These are phyloP conservation scores for Gnaphalium uliginosum DNA, from an alignment of 129 eudicot species.

Conservation along the genomic window DNA sequence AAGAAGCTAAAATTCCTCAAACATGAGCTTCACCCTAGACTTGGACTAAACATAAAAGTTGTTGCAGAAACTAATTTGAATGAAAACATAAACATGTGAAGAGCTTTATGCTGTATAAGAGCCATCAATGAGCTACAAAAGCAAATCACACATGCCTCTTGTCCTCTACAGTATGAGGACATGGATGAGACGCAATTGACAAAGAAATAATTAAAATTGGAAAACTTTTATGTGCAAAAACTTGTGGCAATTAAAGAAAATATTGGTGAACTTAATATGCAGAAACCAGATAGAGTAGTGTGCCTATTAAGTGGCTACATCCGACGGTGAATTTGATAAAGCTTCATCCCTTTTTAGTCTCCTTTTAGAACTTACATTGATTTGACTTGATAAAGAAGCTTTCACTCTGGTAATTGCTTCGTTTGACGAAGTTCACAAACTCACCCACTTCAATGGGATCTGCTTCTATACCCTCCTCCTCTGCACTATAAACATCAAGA, in stretches of 20 bases:
- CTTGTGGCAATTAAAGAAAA: background rate
- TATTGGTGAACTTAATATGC: background rate
- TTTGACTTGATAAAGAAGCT: slow-evolving; percentile 75
- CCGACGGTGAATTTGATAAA: background rate
- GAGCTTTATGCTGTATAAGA: background rate
- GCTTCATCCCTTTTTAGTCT: slow-evolving; percentile 8
- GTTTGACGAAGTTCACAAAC: slow-evolving; percentile 67
- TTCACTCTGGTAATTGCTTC: slow-evolving; percentile 74
- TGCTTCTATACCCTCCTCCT: slow-evolving; percentile 82
- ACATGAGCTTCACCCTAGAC: background rate
- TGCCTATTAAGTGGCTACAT: background rate
- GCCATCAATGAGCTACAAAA: background rate
- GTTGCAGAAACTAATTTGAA: slow-evolving; percentile 11
- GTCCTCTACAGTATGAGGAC: background rate
- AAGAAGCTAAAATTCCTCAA: background rate
- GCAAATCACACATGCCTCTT: background rate
- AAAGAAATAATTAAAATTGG: too few relatives aligned
- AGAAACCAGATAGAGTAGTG: background rate
- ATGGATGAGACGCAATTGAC: background rate
- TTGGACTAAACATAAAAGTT: background rate
- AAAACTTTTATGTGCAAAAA: background rate
- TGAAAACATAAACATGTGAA: background rate
- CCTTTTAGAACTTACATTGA: slow-evolving; percentile 65
- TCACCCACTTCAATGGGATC: slow-evolving; percentile 70
- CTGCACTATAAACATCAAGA: slow-evolving; percentile 65